Base-by-base conservation (phyloP, 495 filamentous ascomycete species). In the Tuber microsphaerosporum region DNA sequence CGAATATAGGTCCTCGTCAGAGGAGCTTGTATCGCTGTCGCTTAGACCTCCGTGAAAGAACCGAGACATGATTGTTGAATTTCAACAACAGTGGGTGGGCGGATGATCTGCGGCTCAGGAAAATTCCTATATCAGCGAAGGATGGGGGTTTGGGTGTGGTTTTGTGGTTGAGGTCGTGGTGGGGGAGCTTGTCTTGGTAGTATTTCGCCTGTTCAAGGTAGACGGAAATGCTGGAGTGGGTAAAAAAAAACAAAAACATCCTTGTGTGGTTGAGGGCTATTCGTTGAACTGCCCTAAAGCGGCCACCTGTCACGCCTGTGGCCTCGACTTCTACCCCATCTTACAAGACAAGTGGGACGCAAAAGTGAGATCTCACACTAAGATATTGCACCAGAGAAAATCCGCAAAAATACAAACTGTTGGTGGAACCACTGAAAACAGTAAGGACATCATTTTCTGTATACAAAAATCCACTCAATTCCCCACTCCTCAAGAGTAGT, bases 1-100 rank as follows among this genome's bases (percentile, higher is more conserved):
- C 83, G 89, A 90, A 88, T 94, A 94, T 84, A 96, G 88, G 85
- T 94, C 92, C 85, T 97, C 94, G 83, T 96, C 93, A 77, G 91
- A 92, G 83, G 92, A 96, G 84, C 88, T 89, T 84, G 90, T 90
- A 80, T 87, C 86, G 82, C 92, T 95, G 86, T 93, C 94, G 88
- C 93, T 94, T 86, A 93, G 92, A 84, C 91, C 91, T 81, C 91
- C 91, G 85, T 93, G 92, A 89, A 98, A 98, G 87, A 99, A 99
- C 84, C 94, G 92, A 89, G 95, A 98, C 91, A 93, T 94, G 74
- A 77, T 90, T 83, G 77, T 81, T 48, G 39, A 37, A 65, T 65
- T 6, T 65, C 56, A 17, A 65, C 56, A 10, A 34, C 19, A 16
- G 14, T 44, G 31, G 26, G 14, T 17, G 56, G 56, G 56, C 8